These are phyloP conservation scores for Orbilia quercus DNA, from an alignment of 2,329 filamentous ascomycete genomes.

Conservation along the genomic window DNA sequence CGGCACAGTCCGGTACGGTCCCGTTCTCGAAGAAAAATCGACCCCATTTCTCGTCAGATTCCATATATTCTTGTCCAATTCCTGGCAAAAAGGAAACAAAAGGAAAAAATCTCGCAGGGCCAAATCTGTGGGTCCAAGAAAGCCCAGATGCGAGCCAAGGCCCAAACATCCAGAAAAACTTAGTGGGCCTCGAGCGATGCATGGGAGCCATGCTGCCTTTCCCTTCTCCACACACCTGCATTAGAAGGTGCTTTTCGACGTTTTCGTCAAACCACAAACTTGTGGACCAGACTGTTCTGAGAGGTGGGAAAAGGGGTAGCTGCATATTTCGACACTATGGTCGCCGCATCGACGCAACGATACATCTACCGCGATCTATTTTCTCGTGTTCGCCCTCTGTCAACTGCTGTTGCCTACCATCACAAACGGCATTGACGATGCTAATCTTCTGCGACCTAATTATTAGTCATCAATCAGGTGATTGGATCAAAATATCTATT, in stretches of 20 bases:
- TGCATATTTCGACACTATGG: constrained; percentile 41
- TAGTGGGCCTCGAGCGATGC: constrained; percentile 20
- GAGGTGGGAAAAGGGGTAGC: constrained; percentile 27
- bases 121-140: constrained; percentile 19
- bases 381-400: constrained; percentile 12
- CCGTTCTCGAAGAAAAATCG: neutral
- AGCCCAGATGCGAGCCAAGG: constrained; percentile 41
- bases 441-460: constrained; percentile 5
- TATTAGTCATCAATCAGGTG: neutral
- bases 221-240: constrained; percentile 16
- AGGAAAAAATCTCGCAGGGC: neutral
- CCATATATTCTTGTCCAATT: neutral
- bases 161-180: constrained; percentile 2
- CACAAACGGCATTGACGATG: constrained; percentile 3
- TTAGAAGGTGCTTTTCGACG: constrained; percentile 11
- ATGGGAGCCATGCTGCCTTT: constrained; percentile 26
- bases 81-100: neutral
- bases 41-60: constrained; percentile 2
- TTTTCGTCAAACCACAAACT: neutral
- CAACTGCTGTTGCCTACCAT: constrained; percentile 41
- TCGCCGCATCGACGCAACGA: constrained; percentile 36
- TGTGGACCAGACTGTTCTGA: neutral
- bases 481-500: constrained; percentile 19
- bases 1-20: constrained; percentile 32
- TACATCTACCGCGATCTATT: constrained; percentile 10